Conservation (phyloP, 225 moss, liverwort and hornwort species). For the Asterella californica region DNA sequence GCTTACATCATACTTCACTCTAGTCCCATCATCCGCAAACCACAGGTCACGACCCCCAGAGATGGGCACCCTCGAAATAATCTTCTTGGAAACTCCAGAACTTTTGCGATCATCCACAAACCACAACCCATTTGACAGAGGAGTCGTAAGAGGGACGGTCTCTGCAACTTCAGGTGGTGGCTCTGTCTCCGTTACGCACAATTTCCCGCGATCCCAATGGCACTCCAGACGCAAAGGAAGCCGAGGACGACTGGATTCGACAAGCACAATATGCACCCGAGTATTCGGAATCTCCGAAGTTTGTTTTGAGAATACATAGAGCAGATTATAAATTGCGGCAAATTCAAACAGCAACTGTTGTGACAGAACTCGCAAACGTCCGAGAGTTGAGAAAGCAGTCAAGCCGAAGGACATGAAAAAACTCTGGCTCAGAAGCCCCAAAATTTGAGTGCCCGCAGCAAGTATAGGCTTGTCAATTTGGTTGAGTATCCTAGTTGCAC, state of each 20-base stretch:
- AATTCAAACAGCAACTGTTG: slow-evolving; percentile 66
- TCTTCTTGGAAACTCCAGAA: neutral
- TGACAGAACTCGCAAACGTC: slow-evolving; percentile 68
- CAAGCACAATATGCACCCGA: neutral
- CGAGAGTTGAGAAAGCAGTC: slow-evolving; percentile 65
- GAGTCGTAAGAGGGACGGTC: slow-evolving; percentile 1
- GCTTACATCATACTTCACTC: slow-evolving; percentile 23
- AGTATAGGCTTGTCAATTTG: slow-evolving; percentile 72
- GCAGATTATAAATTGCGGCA: slow-evolving; percentile 68
- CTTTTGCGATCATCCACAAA: slow-evolving; percentile 38
- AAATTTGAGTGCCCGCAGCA: slow-evolving; percentile 53
- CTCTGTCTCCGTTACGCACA: slow-evolving; percentile 26
- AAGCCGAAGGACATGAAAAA: slow-evolving; percentile 95
- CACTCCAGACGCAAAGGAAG: slow-evolving; percentile 33
- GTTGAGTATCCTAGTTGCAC: slow-evolving; percentile 65
- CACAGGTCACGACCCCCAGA: neutral
- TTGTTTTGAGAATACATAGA: slow-evolving; percentile 47
- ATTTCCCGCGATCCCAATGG: slow-evolving; percentile 25
- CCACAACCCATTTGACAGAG: slow-evolving; percentile 13
- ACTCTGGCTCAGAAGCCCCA: slow-evolving; percentile 68
- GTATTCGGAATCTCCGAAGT: slow-evolving; percentile 2
- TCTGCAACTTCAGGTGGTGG: neutral
- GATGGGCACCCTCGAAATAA: neutral
- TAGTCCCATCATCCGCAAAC: slow-evolving; percentile 1
- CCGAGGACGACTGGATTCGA: neutral